Evolutionary conservation across 2,329 filamentous ascomycete genomes (phyloP).

Genomic region (Chrysoporthe puriensis): DNA sequence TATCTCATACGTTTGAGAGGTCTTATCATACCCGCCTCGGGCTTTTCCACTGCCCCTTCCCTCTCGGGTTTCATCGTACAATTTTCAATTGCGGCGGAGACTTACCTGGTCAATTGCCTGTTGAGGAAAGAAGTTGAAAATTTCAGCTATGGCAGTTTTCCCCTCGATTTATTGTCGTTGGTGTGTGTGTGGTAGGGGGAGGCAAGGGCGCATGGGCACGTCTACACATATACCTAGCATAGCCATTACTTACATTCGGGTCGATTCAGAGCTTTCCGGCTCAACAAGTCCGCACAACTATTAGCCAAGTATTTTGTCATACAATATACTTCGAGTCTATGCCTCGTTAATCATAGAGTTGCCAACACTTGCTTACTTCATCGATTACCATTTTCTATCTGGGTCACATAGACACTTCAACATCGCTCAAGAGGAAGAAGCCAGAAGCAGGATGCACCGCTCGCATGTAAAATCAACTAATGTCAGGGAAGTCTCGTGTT

Average conservation of each 20-base stretch:
- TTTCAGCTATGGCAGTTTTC: no score
- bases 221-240: not conserved
- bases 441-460: no score
- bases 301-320: not conserved
- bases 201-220: not conserved
- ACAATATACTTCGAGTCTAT: not conserved
- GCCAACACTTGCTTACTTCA: not conserved
- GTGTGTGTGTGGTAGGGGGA: not conserved
- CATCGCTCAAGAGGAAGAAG: no score
- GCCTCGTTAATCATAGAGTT: not conserved
- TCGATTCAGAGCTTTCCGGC: not conserved
- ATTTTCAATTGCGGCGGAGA: no score
- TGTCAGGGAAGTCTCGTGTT: no score
- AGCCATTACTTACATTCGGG: not conserved
- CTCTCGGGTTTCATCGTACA: no score
- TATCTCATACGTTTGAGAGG: constrained; percentile 49
- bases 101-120: no score
- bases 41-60: not conserved
- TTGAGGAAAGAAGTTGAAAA: no score
- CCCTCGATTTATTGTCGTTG: no score
- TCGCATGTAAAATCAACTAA: no score
- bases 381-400: not conserved
- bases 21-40: not conserved
- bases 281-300: not conserved
- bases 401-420: no score